phyloP scores from a whole-genome alignment of 345 rosid species.

The Eucalyptus regnans region DNA sequence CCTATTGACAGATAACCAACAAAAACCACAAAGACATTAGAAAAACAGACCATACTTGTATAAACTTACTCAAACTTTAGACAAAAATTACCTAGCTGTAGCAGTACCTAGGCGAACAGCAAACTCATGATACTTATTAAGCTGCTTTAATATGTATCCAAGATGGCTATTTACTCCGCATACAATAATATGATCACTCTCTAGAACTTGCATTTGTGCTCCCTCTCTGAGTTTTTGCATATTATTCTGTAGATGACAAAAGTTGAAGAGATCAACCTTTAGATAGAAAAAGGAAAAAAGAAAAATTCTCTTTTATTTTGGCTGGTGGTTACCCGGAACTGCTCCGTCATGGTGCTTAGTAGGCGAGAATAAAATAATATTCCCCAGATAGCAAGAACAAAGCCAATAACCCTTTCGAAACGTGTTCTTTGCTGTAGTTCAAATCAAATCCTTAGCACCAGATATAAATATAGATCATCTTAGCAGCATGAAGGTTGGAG shows the following conservation, averaged over 20 bases:
- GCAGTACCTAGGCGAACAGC: slow-evolving; percentile 95
- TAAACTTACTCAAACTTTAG: neutral
- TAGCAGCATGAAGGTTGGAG: neutral
- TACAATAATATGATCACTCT: slow-evolving; percentile 83
- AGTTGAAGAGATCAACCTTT: neutral
- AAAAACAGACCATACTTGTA: neutral
- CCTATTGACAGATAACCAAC: slow-evolving; percentile 22
- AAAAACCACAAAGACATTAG: neutral
- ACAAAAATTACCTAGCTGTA: slow-evolving; percentile 59
- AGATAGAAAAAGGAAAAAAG: neutral
- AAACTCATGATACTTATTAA: slow-evolving; percentile 78
- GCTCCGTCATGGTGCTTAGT: slow-evolving; percentile 96
- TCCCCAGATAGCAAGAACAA: slow-evolving; percentile 89
- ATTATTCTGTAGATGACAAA: slow-evolving; percentile 43
- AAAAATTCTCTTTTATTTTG: neutral
- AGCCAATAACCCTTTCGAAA: slow-evolving; percentile 71
- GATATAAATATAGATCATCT: neutral
- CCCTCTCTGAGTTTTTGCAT: slow-evolving; percentile 96
- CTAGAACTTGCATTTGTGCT: slow-evolving; percentile 90
- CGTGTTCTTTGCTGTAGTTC: slow-evolving; percentile 87
- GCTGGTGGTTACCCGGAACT: slow-evolving; percentile 58
- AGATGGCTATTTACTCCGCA: slow-evolving; percentile 86
- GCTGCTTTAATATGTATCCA: slow-evolving; percentile 73
- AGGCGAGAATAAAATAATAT: slow-evolving; percentile 88
- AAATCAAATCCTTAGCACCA: slow-evolving; percentile 8